These are phyloP conservation scores for Candida pseudofarinosa DNA, from an alignment of 805 yeast species.

Conservation along the genomic window DNA sequence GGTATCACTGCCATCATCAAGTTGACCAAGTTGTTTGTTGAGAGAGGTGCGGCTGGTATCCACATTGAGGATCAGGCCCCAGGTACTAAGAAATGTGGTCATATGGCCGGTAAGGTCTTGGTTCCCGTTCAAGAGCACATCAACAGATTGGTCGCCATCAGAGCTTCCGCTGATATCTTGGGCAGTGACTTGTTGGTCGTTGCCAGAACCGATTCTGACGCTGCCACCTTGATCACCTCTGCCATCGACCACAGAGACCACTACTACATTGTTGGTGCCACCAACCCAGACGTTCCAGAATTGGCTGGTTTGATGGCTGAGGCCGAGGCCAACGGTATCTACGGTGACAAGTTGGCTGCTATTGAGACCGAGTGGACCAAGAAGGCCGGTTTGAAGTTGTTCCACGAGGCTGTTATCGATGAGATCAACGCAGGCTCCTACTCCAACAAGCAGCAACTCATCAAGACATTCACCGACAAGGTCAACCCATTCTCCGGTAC, in stretches of 20 bases:
- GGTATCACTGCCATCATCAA: slow-evolving; percentile 95
- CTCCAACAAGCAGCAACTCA: slow-evolving; percentile 58
- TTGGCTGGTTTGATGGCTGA: slow-evolving; percentile 73
- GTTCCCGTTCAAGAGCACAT: slow-evolving; percentile 98
- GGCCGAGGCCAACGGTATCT: slow-evolving; percentile 73
- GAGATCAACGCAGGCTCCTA: slow-evolving; percentile 61
- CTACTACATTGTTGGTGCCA: slow-evolving; percentile 84
- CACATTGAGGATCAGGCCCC: slow-evolving; percentile 99
- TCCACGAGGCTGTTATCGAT: slow-evolving; percentile 87
- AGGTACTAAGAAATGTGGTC: slow-evolving; percentile 98
- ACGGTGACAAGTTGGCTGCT: slow-evolving; percentile 64
- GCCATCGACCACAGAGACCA: slow-evolving; percentile 95
- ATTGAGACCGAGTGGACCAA: slow-evolving; percentile 80
- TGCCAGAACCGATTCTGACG: slow-evolving; percentile 97
- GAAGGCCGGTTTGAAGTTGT: slow-evolving; percentile 80
- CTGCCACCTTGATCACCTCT: slow-evolving; percentile 91
- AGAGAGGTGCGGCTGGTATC: slow-evolving; percentile 98
- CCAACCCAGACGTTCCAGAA: slow-evolving; percentile 76
- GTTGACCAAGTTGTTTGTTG: slow-evolving; percentile 92
- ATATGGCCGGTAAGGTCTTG: slow-evolving; percentile 97
- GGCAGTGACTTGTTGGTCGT: slow-evolving; percentile 82
- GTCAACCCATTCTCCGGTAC: slow-evolving; percentile 73
- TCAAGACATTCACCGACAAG: slow-evolving; percentile 59
- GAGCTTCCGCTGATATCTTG: slow-evolving; percentile 92
- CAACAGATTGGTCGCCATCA: slow-evolving; percentile 87